Base-by-base conservation (phyloP, 1,139 yeast species). In the Kodamaea sp. region DNA sequence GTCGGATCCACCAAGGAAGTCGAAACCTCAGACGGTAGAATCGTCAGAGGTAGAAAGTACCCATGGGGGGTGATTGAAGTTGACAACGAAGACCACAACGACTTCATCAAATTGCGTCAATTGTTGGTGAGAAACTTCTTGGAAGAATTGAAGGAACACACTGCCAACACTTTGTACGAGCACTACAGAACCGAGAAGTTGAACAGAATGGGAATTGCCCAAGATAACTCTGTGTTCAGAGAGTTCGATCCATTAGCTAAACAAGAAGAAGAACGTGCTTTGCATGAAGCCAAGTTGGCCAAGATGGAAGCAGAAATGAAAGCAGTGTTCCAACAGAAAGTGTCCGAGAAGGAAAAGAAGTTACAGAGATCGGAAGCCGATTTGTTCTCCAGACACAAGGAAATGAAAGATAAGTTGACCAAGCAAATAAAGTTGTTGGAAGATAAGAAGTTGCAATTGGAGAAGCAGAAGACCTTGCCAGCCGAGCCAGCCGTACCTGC, bases 51-150 rank as follows among this genome's bases (percentile, higher is more conserved):
- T 46, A 86, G 99, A 66, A 69, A 76, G 47, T 94, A 94, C 62
- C 98, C 98, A 43, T 94, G 99, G 99, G 99, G 99, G 46, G 73
- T 85, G 15, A 85, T 92, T 55, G 97, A 92, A 64, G 95, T 94
- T 46, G 97, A 90, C 61, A 92, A 92, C 61, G 95, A 88, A 63
- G 80, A 80, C 34, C 97, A 94, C 61, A 86, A 92, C 60, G 99
- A 94, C 66, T 94, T 94, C 61, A 81, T 85, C 50, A 82, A 82
- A 61, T 78, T 94, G 57, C 86, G 97, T 53, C 95, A 92, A 62
- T 73, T 94, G 58, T 76, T 94, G 57, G 76, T 94, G 46, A 82
- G 95, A 69, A 86, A 84, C 61, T 92, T 84, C 63, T 73, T 94
- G 76, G 97, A 90, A 64, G 98, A 92, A 61, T 78, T 94, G 53